phyloP scores from a whole-genome alignment of 306 rosid genomes.

The Luffa acutangula region DNA sequence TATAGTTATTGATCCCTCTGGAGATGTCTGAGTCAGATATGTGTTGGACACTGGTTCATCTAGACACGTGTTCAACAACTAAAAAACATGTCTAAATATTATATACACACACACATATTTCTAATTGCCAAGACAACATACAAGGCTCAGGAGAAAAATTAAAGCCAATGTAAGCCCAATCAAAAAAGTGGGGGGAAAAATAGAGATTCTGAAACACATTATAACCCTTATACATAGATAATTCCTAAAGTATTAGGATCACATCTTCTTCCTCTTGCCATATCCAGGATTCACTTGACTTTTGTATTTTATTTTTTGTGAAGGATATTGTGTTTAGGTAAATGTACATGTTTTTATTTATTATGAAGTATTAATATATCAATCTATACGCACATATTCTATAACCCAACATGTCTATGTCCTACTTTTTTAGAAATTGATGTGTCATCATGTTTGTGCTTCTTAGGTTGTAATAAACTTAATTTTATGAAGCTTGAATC shows the following conservation, averaged over 20 bases:
- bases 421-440: neutral
- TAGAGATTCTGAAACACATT: neutral
- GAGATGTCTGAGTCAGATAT: neutral
- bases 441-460: neutral
- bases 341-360: neutral
- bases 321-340: neutral
- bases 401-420: neutral
- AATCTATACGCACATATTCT: neutral
- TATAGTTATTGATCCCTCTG: neutral
- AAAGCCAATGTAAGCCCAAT: neutral
- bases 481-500: neutral
- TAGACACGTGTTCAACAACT: neutral
- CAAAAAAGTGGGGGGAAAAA: neutral
- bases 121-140: neutral
- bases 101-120: no score
- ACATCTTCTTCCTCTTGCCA: neutral
- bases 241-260: neutral
- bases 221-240: neutral
- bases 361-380: neutral
- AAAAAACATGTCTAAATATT: neutral
- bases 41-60: neutral
- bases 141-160: neutral
- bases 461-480: neutral
- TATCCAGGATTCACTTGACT: neutral
- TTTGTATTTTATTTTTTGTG: neutral